phyloP scores from a whole-genome alignment of 352 stramenopile genomes.

The Hyaloperonospora brassicae region DNA sequence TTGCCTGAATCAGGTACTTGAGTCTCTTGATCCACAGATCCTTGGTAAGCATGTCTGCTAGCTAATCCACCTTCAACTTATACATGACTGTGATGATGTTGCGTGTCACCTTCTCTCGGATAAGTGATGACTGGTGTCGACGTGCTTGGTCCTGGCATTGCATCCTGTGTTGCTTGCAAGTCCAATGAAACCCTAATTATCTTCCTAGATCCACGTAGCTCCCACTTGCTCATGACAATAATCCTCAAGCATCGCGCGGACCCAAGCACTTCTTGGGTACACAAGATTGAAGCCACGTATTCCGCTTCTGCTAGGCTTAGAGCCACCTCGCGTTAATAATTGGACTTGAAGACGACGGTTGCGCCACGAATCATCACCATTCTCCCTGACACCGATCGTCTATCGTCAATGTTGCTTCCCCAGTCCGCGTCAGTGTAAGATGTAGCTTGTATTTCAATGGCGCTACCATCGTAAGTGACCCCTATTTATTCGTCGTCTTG shows the following conservation, averaged over 20 bases:
- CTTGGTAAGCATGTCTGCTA: not conserved
- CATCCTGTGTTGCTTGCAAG: no score
- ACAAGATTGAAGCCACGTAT: not conserved
- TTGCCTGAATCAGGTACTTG: not conserved
- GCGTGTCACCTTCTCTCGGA: not conserved
- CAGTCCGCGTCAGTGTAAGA: not conserved
- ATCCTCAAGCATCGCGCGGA: no score
- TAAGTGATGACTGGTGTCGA: not conserved
- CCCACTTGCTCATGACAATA: no score
- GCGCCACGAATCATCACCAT: not conserved
- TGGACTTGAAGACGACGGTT: not conserved
- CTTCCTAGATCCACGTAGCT: no score
- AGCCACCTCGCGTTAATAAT: not conserved
- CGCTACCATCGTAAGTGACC: no score
- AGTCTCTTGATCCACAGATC: not conserved
- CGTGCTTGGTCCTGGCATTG: no score
- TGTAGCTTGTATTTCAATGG: not conserved
- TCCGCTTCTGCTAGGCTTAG: not conserved
- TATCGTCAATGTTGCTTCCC: not conserved
- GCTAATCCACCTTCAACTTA: not conserved
- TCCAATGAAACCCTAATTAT: no score
- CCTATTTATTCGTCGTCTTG: no score
- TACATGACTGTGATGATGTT: not conserved
- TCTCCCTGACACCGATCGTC: not conserved
- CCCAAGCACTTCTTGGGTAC: no score